Evolutionary conservation across 768 basidiomycete species (phyloP).

Genomic region (Tylopilus balloui): DNA sequence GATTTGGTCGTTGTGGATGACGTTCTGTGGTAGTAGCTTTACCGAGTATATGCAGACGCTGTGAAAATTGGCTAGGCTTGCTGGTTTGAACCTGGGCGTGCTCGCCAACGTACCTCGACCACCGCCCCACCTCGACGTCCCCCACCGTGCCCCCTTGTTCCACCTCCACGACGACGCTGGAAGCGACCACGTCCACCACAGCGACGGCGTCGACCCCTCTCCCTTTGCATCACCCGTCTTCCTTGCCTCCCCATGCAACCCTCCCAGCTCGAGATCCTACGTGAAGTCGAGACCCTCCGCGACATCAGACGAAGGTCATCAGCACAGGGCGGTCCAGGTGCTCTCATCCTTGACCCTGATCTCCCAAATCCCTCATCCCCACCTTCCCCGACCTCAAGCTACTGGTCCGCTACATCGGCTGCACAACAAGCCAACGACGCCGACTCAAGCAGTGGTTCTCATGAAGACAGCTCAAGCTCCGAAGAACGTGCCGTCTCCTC

Average conservation of each 20-base stretch:
- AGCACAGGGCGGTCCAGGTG: conserved; percentile 67
- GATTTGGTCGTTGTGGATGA: conserved; percentile 16
- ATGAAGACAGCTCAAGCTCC: conserved; percentile 37
- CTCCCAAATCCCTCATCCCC: conserved; percentile 71
- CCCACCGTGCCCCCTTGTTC: neutral
- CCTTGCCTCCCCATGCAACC: conserved; percentile 51
- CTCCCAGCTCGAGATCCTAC: conserved; percentile 78
- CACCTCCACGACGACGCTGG: neutral
- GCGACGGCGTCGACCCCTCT: conserved; percentile 8
- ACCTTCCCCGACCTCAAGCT: conserved; percentile 49
- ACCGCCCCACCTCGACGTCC: neutral
- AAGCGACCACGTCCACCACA: conserved; percentile 7
- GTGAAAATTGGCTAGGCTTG: conserved; percentile 12
- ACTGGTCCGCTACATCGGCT: conserved; percentile 41
- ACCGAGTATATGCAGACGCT: neutral
- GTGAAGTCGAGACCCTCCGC: conserved; percentile 80
- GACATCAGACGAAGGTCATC: conserved; percentile 83
- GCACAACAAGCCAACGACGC: conserved; percentile 39
- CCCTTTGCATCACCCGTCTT: conserved; percentile 14
- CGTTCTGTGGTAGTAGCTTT: conserved; percentile 18
- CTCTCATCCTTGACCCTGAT: conserved; percentile 87
- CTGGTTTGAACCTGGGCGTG: neutral
- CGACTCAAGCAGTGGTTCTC: conserved; percentile 41
- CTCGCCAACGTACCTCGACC: conserved; percentile 3
- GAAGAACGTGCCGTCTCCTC: conserved; percentile 32